Base-by-base conservation (phyloP, 441 rosid genomes). In the Cnidoscolus chayamansa region DNA sequence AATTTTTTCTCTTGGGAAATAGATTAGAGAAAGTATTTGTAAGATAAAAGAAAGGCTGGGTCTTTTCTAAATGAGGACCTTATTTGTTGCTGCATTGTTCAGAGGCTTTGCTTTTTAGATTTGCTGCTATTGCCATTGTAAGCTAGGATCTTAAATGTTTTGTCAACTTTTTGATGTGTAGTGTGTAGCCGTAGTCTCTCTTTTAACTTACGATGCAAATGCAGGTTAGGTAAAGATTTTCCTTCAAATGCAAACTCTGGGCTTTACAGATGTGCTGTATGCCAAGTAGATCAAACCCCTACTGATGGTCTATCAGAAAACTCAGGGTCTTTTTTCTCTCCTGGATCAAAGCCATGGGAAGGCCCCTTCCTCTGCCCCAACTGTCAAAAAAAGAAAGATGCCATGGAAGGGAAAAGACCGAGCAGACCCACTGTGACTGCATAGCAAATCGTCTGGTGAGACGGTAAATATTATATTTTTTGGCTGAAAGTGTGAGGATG, bases 351-450 rank as follows among this genome's bases (percentile, higher is more conserved):
- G 79, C 90, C 94, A 72, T 85, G 96, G 90, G 99, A 93, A 74
- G 97, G 97, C 37, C 99, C 96, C 68, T 96, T 89, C 78, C 91
- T 95, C 63, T 95, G 99, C 76, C 77, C 87, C 10, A 80, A 31
- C 78, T 93, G 98, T 80, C 83, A 79, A 84, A 90, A 81, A 70
- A 95, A 95, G 94, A 95, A 91, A 84, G 99, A 95, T 68, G 99
- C 98, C 50, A 93, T 91, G 99, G 99, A 95, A 85, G 99, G 99
- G 64, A 95, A 90, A 80, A 89, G 87, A 86, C 72, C 95, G 12
- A 81, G 80, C 81, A 80, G 78, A 82, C 85, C 90, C 11, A 74
- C 84, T 54, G 81, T 87, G 81, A 81, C 66, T 20, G 79, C 87
- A 15, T 89, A 84, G 84, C 72, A 63, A 63, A 61, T 61, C 65